Base-by-base conservation (phyloP, 192 early-diverging fungal species). In the Backusella parvicylindrica region DNA sequence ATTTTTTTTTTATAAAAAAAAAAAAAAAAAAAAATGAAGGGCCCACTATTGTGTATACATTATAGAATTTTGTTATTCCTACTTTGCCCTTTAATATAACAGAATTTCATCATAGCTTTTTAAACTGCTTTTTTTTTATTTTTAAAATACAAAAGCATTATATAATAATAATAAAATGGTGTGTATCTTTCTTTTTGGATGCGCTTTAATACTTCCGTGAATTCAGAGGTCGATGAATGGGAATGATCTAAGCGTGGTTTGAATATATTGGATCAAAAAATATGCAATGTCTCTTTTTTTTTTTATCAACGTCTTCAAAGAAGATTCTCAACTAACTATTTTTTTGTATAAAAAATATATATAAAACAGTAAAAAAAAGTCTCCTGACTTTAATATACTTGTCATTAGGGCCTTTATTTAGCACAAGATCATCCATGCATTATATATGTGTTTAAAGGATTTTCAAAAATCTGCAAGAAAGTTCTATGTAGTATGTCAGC, bases 381-480 rank as follows among this genome's bases (percentile, higher is more conserved):
- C 50, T 56, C 50, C 50, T 56, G 50, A 56, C 23, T 56, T 56
- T 56, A 56, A 56, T 56, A 56, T 56, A 21, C 50, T 56, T 56
- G 50, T 56, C 50, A 56, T 56, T 56, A 56, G 50, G 50, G 50
- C 43, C 49, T 56, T 26, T 56, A 26, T 56, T 56, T 56, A 56
- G 50, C 50, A 26, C 50, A 56, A 56, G 50, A 56, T 56, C 50
- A 56, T 56, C 50, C 50, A 69, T 69, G 68, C 40, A 69, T 41
- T 69, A 43, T 38, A 69, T 69, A 43, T 38, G 47, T 38, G 23
- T 30, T 30, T 41, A 26, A 47, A 69, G 68, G 33, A 56, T 56
- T 69, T 69, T 68, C 23, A 41, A 43, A n/a, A n/a, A n/a, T 6
- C 68, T 69, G 68, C 68, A 69, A 38, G 68, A 69, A 69, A 69